A percentile compares a stretch with the other conserved stretches of the same genome.
phyloP scores from a whole-genome alignment of 257 asterid genomes.

The Parsonsia alboflavescens region DNA sequence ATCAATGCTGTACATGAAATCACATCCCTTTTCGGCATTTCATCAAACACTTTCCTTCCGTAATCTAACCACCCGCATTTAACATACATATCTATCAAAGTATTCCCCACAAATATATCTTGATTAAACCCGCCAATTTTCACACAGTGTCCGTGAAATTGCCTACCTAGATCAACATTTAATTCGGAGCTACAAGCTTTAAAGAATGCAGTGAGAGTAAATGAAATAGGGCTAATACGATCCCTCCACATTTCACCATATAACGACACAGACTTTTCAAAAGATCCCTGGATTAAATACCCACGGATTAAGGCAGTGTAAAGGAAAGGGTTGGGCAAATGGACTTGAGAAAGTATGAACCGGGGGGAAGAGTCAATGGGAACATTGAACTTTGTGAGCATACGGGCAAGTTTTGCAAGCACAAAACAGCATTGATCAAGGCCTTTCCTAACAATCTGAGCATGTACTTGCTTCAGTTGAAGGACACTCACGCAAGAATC shows the following conservation, averaged over 20 bases:
- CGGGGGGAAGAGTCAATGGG: conserved; percentile 47
- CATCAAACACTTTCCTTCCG: conserved; percentile 69
- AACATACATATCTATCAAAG: conserved; percentile 58
- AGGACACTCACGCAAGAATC: conserved; percentile 41
- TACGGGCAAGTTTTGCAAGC: too few species aligned
- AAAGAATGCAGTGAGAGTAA: conserved; percentile 62
- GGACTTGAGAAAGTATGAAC: conserved; percentile 47
- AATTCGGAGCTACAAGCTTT: conserved; percentile 41
- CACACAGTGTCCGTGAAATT: conserved; percentile 65
- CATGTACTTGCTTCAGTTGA: conserved; percentile 71
- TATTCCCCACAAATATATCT: conserved; percentile 56
- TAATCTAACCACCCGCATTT: conserved; percentile 54
- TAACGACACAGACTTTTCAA: conserved; percentile 40
- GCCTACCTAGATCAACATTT: conserved; percentile 45
- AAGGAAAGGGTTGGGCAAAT: conserved; percentile 58
- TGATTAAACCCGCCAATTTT: conserved; percentile 60
- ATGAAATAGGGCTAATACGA: conserved; percentile 54
- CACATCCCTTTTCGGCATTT: conserved; percentile 64
- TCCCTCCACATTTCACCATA: conserved; percentile 55
- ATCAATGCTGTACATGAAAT: conserved; percentile 64
- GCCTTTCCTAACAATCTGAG: conserved; percentile 49
- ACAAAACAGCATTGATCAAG: too few species aligned
- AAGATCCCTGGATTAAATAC: conserved; percentile 36
- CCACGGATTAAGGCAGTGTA: conserved; percentile 78
- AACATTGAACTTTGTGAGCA: conserved; percentile 43